phyloP scores from a whole-genome alignment of 1,284 basidiomycete species.

The Phlebopus sp. region DNA sequence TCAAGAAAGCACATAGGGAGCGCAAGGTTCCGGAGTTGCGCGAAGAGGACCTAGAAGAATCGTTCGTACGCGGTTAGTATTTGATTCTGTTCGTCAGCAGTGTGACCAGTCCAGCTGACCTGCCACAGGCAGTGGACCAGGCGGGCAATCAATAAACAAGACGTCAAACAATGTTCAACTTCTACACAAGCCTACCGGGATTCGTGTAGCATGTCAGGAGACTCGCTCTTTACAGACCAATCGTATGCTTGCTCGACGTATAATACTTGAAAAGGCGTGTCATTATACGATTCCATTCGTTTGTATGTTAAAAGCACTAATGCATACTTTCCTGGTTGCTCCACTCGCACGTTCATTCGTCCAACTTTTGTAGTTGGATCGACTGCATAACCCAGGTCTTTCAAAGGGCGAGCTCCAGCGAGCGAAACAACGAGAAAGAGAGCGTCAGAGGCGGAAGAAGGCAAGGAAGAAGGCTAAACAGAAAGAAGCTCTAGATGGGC shows the following conservation, averaged over 20 bases:
- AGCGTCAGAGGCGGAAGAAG: constrained; percentile 67
- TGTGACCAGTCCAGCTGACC: constrained; percentile 2
- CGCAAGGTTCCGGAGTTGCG: constrained; percentile 61
- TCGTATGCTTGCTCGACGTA: constrained; percentile 64
- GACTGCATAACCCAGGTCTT: constrained; percentile 67
- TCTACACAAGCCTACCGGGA: constrained; percentile 72
- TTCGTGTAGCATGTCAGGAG: constrained; percentile 76
- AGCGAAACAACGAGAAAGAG: constrained; percentile 70
- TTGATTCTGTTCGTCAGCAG: background rate
- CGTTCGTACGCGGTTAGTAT: constrained; percentile 68
- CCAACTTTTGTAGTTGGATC: constrained; percentile 53
- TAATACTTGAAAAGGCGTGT: constrained; percentile 68
- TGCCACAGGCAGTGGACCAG: constrained; percentile 70
- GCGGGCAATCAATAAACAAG: constrained; percentile 85
- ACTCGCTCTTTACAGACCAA: constrained; percentile 73
- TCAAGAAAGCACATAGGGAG: constrained; percentile 63
- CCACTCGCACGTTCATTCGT: constrained; percentile 3
- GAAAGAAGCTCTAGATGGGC: constrained; percentile 21
- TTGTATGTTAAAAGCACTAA: constrained; percentile 17
- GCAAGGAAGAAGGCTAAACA: constrained; percentile 57
- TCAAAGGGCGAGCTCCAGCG: constrained; percentile 65
- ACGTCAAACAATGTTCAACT: constrained; percentile 81
- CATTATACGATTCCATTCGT: constrained; percentile 16
- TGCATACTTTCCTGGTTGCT: constrained; percentile 4
- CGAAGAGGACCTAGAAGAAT: constrained; percentile 73